Evolutionary conservation across 225 moss, liverwort and hornwort genomes (phyloP).

Genomic region (Antitrichia curtipendula): DNA sequence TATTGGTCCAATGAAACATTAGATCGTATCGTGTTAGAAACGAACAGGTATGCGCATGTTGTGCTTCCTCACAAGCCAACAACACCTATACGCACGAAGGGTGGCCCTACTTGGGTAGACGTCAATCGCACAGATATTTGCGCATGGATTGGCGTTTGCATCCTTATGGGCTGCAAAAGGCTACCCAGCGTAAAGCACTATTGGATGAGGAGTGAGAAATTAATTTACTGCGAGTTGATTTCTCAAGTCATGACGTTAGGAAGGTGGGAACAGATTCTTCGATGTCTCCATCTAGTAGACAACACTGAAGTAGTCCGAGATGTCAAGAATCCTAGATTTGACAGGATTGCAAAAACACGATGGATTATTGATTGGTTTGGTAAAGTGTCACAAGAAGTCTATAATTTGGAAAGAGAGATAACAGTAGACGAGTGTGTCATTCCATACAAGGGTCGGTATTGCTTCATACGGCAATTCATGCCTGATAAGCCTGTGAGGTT

Average conservation of each 20-base stretch:
- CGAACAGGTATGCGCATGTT: too few species aligned
- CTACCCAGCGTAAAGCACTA: neutral
- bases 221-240: rapidly evolving
- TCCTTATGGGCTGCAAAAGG: neutral
- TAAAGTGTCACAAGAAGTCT: rapidly evolving
- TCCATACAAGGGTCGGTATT: too few species aligned
- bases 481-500: too few species aligned
- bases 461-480: too few species aligned
- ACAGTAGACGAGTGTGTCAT: too few species aligned
- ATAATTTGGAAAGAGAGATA: too few species aligned
- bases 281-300: too few species aligned
- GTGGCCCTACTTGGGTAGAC: too few species aligned
- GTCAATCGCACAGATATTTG: rapidly evolving
- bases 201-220: neutral
- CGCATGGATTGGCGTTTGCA: neutral
- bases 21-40: too few species aligned
- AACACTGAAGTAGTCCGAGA: rapidly evolving
- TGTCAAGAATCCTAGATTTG: rapidly evolving
- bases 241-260: rapidly evolving
- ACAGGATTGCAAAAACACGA: rapidly evolving
- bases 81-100: rapidly evolving
- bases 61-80: too few species aligned
- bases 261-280: too few species aligned
- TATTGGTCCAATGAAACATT: rapidly evolving
- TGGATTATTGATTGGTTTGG: too few species aligned